These are phyloP conservation scores for Austropuccinia psidii DNA, from an alignment of 1,284 basidiomycete genomes.

Conservation along the genomic window DNA sequence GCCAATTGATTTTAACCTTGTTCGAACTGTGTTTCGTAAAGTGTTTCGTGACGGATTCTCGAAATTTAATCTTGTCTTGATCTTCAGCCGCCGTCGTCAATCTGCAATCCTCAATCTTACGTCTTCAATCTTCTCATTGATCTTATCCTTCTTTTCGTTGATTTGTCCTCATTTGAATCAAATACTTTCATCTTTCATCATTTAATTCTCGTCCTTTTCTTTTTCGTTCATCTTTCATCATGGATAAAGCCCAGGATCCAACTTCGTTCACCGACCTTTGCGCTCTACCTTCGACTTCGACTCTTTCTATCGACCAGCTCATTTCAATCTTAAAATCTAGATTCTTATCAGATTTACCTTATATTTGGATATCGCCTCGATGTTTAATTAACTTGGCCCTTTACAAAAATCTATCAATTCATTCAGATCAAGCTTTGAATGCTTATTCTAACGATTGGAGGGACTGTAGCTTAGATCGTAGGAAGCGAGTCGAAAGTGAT, in stretches of 20 bases:
- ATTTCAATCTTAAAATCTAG: conserved; percentile 68
- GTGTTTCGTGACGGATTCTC: no score
- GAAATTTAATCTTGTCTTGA: no score
- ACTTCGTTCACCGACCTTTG: background rate
- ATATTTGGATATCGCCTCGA: conserved; percentile 48
- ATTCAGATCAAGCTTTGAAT: conserved; percentile 69
- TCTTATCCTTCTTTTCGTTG: no score
- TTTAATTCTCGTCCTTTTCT: no score
- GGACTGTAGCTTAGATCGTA: conserved; percentile 51
- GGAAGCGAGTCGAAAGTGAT: conserved; percentile 48
- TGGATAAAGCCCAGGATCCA: background rate
- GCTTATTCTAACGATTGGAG: conserved; percentile 72
- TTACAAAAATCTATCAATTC: conserved; percentile 71
- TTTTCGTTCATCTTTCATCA: background rate
- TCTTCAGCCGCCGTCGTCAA: no score
- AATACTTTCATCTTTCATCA: no score
- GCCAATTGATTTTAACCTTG: no score
- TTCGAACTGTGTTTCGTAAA: no score
- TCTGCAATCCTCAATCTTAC: no score
- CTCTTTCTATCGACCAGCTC: conserved; percentile 27
- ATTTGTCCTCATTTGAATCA: no score
- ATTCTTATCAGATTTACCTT: conserved; percentile 73
- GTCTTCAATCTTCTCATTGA: no score
- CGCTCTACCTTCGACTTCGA: no score
- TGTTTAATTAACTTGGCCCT: conserved; percentile 73